Evolutionary conservation across 768 basidiomycete genomes (phyloP), one percentile per base, ranked within the genome.

Genomic region (Chalciporus sphaerocephalus): DNA sequence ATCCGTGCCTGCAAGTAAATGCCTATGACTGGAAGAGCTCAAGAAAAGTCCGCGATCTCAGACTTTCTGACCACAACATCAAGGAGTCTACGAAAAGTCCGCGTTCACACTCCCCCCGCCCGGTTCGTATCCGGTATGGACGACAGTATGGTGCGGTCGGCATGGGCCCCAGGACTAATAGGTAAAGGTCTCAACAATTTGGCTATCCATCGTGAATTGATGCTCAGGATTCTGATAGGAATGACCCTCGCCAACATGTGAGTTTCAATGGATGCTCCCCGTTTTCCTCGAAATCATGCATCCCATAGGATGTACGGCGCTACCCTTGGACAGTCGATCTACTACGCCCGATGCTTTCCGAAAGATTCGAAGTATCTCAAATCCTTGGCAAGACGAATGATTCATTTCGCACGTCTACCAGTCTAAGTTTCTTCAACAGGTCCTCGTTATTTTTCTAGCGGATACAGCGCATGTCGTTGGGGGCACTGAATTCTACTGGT

Each of bases 291-390:
- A 17, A 18, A 9, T 23, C 22, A 17, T 38, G 12, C 5, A n/a
- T 43, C 37, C n/a, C 17, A 5, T 32, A 52, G 51, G 21, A 44
- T 52, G 47, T 52, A 52, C 21, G 51, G 51, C 23, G 38, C 9
- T 11, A 21, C 51, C 7, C 11, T 52, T 9, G 47, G 47, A 16
- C 51, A 48, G 35, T 44, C 47, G 16, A 34, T 52, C 20, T 52
- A 24, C 36, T 52, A 52, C 25, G 27, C 7, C 6, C 20, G 34
- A 17, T 52, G 18, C 30, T 52, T 52, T 30, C 47, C 51, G 11
- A 24, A 48, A 7, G 51, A 52, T 17, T 11, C 24, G 8, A 9
- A 2, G 15, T 13, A n/a, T 6, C 40, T 38, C 4, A 52, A 41
- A 15, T 13, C 17, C 40, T 28, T 52, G 40, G 51, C 48, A n/a